Conservation (phyloP, 257 asterid species). For the Marsdenia floribunda region DNA sequence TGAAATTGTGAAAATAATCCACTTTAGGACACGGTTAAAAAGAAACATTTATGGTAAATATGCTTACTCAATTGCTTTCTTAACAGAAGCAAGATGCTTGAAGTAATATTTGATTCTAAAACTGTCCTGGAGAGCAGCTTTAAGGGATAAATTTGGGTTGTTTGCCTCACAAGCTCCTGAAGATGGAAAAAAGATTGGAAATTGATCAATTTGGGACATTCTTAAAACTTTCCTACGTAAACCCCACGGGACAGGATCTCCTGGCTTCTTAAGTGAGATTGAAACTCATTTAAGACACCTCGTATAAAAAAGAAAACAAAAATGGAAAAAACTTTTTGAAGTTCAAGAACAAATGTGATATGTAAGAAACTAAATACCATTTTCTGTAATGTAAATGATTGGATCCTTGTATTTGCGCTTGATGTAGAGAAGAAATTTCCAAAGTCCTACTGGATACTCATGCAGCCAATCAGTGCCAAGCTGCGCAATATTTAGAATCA, state of each 20-base stretch:
- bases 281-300: too few species aligned
- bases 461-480: slow-evolving; percentile 12
- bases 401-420: slow-evolving; percentile 32
- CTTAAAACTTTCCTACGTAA: too few species aligned
- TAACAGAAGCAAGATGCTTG: slow-evolving; percentile 21
- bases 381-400: slow-evolving; percentile 30
- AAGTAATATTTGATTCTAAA: slow-evolving; percentile 21
- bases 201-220: background rate
- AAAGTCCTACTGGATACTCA: slow-evolving; percentile 32
- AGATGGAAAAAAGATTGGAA: background rate
- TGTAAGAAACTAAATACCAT: slow-evolving; percentile 17
- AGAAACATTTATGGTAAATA: too few species aligned
- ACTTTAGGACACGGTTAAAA: background rate
- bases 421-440: slow-evolving; percentile 18
- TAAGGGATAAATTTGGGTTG: slow-evolving; percentile 15
- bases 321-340: too few species aligned
- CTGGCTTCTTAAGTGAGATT: too few species aligned
- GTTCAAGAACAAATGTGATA: too few species aligned
- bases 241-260: too few species aligned
- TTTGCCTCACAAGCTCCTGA: slow-evolving; percentile 25
- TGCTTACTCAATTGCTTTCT: slow-evolving; percentile 26
- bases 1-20: background rate
- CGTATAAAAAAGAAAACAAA: too few species aligned
- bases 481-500: background rate
- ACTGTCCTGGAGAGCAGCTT: slow-evolving; percentile 22